These are phyloP conservation scores for Teratosphaeria pseudoeucalypti DNA, from an alignment of 2,329 filamentous ascomycete species.

Conservation along the genomic window DNA sequence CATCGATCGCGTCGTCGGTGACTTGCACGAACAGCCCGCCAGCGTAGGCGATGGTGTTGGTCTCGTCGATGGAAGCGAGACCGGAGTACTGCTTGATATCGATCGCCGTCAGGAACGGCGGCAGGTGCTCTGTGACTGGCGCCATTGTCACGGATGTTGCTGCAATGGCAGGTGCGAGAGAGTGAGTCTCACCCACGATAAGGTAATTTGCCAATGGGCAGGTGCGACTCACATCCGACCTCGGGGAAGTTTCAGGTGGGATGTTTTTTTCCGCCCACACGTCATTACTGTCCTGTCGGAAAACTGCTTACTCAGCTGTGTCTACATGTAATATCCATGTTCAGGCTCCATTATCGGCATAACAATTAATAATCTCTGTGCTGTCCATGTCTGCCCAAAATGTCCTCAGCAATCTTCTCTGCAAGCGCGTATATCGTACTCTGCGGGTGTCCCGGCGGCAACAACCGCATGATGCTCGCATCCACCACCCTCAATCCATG, in stretches of 20 bases:
- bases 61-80: conserved; percentile 35
- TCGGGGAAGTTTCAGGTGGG: neutral
- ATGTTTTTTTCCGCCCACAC: neutral
- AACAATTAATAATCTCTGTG: no score
- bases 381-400: neutral
- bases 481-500: conserved; percentile 51
- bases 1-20: conserved; percentile 33
- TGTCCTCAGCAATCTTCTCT: conserved; percentile 2
- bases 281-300: no score
- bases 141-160: neutral
- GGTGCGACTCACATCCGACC: neutral
- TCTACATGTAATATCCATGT: no score
- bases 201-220: neutral
- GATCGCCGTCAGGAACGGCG: conserved; percentile 40
- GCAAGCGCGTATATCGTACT: conserved; percentile 5
- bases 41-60: conserved; percentile 43
- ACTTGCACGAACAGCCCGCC: conserved; percentile 47
- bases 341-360: neutral
- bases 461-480: conserved; percentile 26
- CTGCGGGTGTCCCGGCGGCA: conserved; percentile 13
- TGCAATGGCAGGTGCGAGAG: neutral
- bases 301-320: neutral
- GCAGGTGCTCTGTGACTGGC: conserved; percentile 12
- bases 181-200: neutral
- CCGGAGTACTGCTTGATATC: conserved; percentile 33